Base-by-base conservation (phyloP, 2,329 filamentous ascomycete species). In the Emericellopsis atlantica region DNA sequence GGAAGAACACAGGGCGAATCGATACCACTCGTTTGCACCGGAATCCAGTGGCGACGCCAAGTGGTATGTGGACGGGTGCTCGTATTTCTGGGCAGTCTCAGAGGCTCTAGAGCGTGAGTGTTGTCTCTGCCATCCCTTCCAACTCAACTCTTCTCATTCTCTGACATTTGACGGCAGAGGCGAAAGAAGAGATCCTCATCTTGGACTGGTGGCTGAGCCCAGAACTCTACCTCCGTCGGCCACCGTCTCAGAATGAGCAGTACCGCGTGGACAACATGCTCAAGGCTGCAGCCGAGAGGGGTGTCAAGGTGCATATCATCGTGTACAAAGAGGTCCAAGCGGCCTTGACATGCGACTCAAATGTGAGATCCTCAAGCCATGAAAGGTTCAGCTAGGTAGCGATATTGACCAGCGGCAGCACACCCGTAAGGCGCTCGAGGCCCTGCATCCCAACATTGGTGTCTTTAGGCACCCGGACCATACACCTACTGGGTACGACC, bases 391-490 rank as follows among this genome's bases (percentile, higher is more conserved):
- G 21, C 32, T 15, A 11, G 4, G 32, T 14, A n/a, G 10, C 15
- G 7, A 18, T 26, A 15, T 37, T 52, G 49, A 52, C 56, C n/a
- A 9, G 15, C 14, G 59, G 6, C 40, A 79, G 51, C 86, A 94
- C 54, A 94, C 87, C 5, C 92, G 90, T 54, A 78, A 86, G 53
- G 70, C 72, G 34, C 66, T 95, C 24, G 86, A 95, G 55, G 71
- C 64, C 7, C 69, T 90, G 31, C 85, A 92, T 53, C 77, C 77
- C 8, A 94, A 94, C 53, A 92, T 95, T 58, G 74, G 77, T 36
- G 88, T 95, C 10, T 93, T 95, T 59, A 73, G 89, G 16, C 87
- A 95, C 56, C 90, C 90, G 3, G 89, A 95, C 52, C 89, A 95
- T 63, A 60, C 81, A 5, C 85, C 86, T 2, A 84, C 83, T 49